Base-by-base conservation (phyloP, 768 basidiomycete genomes). In the Mycena rebaudengoi region DNA sequence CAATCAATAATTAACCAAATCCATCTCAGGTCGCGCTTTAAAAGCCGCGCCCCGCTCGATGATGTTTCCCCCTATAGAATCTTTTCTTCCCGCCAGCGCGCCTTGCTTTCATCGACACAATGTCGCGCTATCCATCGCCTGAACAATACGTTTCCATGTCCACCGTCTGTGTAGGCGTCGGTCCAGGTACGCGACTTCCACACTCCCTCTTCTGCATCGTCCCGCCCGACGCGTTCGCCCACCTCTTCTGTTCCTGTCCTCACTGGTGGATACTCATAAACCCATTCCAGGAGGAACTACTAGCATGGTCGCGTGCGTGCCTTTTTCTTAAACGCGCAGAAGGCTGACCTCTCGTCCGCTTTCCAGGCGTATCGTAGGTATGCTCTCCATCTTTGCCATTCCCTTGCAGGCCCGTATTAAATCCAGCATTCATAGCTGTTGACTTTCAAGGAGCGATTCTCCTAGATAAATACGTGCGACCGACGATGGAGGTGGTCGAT, bases 241-340 rank as follows among this genome's bases (percentile, higher is more conserved):
- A n/a, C n/a, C n/a, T n/a, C n/a, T n/a, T n/a, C n/a, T n/a, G n/a
- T n/a, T n/a, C n/a, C n/a, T n/a, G n/a, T n/a, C n/a, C n/a, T n/a
- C n/a, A n/a, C n/a, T n/a, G n/a, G n/a, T n/a, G n/a, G n/a, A n/a
- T n/a, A n/a, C n/a, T n/a, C n/a, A n/a, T n/a, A n/a, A n/a, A n/a
- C n/a, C n/a, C n/a, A n/a, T n/a, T n/a, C 88, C 90, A 18, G 91
- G 92, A 4, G 92, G 92, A 7, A 89, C 89, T 16, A 94, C 92
- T 2, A 85, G 88, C 37, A 91, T 94, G 88, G 80, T 94, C 33
- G 92, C 91, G 92, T 93, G 79, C 65, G 89, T 83, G 41, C 14
- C 33, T 53, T 54, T 30, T 56, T 25, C 35, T 51, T 40, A 26
- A 44, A 26, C 57, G 10, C 61, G 35, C 32, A 41, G 52, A 14